phyloP scores from a whole-genome alignment of 805 yeast species.

The Pichia pseudocactophila region DNA sequence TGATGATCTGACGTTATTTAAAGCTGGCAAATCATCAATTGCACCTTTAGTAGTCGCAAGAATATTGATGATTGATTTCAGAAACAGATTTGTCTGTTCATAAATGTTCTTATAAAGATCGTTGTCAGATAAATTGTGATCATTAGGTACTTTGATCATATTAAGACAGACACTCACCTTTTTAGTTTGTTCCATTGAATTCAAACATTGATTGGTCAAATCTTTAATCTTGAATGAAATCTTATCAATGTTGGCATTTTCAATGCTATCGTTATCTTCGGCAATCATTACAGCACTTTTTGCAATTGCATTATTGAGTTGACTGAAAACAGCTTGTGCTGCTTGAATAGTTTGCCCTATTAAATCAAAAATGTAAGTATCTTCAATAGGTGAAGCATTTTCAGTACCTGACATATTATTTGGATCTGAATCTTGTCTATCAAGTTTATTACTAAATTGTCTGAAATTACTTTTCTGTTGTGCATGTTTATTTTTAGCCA shows the following conservation, averaged over 20 bases:
- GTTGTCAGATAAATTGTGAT: slow-evolving; percentile 14
- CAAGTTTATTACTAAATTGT: slow-evolving; percentile 14
- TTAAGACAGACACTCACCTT: slow-evolving; percentile 48
- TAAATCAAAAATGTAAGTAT: slow-evolving; percentile 23
- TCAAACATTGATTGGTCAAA: slow-evolving; percentile 64
- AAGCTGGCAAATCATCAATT: slow-evolving; percentile 69
- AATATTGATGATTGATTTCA: slow-evolving; percentile 76
- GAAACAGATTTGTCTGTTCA: slow-evolving; percentile 76
- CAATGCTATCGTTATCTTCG: slow-evolving; percentile 16
- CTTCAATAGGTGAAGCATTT: slow-evolving; percentile 15
- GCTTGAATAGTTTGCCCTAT: slow-evolving; percentile 30
- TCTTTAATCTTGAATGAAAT: slow-evolving; percentile 65
- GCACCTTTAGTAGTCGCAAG: slow-evolving; percentile 76
- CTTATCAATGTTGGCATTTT: slow-evolving; percentile 11
- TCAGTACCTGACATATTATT: slow-evolving; percentile 12
- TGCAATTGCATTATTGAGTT: slow-evolving; percentile 58
- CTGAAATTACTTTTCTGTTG: no score
- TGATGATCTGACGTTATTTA: slow-evolving; percentile 71
- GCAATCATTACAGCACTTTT: slow-evolving; percentile 53
- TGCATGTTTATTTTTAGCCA: slow-evolving; percentile 1
- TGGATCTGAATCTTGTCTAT: slow-evolving; percentile 26
- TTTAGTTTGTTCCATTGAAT: slow-evolving; percentile 76
- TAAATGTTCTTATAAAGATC: slow-evolving; percentile 62
- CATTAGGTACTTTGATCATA: slow-evolving; percentile 31
- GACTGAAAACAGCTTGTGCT: slow-evolving; percentile 72